These are phyloP conservation scores for Fusarium xylarioides DNA, from an alignment of 2,329 filamentous ascomycete genomes.

Conservation along the genomic window DNA sequence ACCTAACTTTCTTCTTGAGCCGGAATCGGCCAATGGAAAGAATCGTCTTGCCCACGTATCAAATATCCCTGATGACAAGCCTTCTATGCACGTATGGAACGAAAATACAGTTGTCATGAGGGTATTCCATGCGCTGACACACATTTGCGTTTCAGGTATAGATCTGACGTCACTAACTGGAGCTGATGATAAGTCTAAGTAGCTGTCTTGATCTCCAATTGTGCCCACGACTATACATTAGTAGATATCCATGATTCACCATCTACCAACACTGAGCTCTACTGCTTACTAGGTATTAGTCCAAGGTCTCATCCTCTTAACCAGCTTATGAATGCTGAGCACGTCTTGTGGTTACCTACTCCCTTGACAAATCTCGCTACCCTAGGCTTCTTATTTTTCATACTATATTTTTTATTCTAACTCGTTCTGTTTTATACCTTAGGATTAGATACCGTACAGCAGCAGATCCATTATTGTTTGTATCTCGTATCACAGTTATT, in stretches of 20 bases:
- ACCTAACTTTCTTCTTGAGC: conserved; percentile 4
- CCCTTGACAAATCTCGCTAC: not conserved
- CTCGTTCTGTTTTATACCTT: not conserved
- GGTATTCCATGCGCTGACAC: not conserved
- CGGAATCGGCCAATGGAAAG: conserved; percentile 14
- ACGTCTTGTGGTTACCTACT: not conserved
- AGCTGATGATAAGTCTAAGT: not conserved
- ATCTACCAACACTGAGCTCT: not conserved
- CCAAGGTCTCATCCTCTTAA: not conserved
- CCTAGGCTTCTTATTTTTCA: not conserved
- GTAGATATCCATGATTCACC: conserved; percentile 7
- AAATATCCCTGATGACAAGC: not conserved
- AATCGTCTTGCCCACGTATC: not conserved
- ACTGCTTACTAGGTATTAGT: not conserved
- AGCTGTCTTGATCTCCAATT: not conserved
- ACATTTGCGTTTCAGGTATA: not conserved
- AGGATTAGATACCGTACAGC: not conserved
- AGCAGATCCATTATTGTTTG: not conserved
- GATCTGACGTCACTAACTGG: conserved; percentile 17
- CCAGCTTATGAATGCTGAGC: not conserved
- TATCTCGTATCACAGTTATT: not conserved
- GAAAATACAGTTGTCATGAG: not conserved
- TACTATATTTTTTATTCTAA: not conserved
- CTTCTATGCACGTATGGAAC: not conserved
- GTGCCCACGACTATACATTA: not conserved